A percentile compares a stretch with the other conserved stretches of the same genome.
phyloP scores from a whole-genome alignment of 2,329 filamentous ascomycete species.

The Phyllachora maydis region DNA sequence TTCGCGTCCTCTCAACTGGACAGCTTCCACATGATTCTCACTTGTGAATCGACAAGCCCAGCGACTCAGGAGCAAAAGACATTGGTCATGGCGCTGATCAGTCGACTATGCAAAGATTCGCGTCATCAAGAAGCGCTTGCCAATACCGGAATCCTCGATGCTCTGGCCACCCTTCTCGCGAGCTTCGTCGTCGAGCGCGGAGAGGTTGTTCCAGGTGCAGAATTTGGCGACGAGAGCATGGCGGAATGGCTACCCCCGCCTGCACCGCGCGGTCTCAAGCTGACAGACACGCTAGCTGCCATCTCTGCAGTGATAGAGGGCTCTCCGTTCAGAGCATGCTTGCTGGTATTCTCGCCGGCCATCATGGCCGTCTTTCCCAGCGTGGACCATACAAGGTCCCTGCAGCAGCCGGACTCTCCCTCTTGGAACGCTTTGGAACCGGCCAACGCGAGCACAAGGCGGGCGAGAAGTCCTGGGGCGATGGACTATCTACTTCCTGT shows the following conservation, averaged over 20 bases:
- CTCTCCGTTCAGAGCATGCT: slow-evolving; percentile 58
- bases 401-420: slow-evolving; percentile 23
- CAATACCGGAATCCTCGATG: slow-evolving; percentile 55
- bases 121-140: slow-evolving; percentile 51
- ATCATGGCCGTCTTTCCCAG: slow-evolving; percentile 50
- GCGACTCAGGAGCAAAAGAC: slow-evolving; percentile 39
- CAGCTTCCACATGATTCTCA: slow-evolving; percentile 44
- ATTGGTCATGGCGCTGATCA: slow-evolving; percentile 35
- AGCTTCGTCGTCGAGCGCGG: slow-evolving; percentile 48
- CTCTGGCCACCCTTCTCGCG: slow-evolving; percentile 53
- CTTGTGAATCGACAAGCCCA: slow-evolving; percentile 28
- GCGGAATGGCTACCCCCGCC: slow-evolving; percentile 37
- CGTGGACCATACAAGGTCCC: slow-evolving; percentile 25
- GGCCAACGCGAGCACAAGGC: slow-evolving; percentile 24
- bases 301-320: slow-evolving; percentile 57
- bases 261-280: slow-evolving; percentile 32
- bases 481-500: slow-evolving; percentile 46
- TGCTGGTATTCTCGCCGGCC: slow-evolving; percentile 46
- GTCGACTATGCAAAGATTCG: slow-evolving; percentile 43
- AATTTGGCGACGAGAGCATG: slow-evolving; percentile 27
- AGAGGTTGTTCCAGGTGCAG: slow-evolving; percentile 43
- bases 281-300: slow-evolving; percentile 57
- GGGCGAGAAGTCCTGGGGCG: slow-evolving; percentile 24
- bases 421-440: slow-evolving; percentile 33
- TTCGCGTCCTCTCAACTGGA: slow-evolving; percentile 42